These are phyloP conservation scores for Trifolium pratense DNA, from an alignment of 306 rosid species.

Conservation along the genomic window DNA sequence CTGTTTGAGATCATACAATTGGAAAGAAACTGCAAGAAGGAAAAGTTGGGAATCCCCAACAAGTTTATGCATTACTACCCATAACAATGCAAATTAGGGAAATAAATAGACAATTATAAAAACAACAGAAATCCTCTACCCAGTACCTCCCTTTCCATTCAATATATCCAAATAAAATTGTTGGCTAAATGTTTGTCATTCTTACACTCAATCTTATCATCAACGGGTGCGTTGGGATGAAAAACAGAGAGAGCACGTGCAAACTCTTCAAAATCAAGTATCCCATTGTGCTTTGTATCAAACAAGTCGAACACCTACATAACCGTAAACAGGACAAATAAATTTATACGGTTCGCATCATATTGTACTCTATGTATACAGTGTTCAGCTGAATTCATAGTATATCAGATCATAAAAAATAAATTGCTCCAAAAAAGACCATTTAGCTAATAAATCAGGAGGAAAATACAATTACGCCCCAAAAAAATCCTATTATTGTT, in stretches of 20 bases:
- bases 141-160: conserved; percentile 6
- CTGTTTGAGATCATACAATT: conserved; percentile 83
- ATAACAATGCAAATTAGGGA: conserved; percentile 30
- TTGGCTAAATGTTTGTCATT: conserved; percentile 34
- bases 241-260: conserved; percentile 91
- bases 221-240: conserved; percentile 89
- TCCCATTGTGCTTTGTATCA: conserved; percentile 84
- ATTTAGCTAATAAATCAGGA: conserved; percentile 23
- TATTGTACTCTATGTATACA: conserved; percentile 3
- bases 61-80: conserved; percentile 32
- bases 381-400: conserved; percentile 16
- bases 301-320: conserved; percentile 85
- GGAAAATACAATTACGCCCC: background rate
- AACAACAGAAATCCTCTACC: conserved; percentile 28
- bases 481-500: background rate
- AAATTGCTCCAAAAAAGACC: background rate
- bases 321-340: conserved; percentile 26
- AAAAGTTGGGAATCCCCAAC: conserved; percentile 49
- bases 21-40: conserved; percentile 85
- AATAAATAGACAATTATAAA: conserved; percentile 27
- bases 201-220: conserved; percentile 86
- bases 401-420: conserved; percentile 8
- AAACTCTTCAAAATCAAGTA: conserved; percentile 89
- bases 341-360: conserved; percentile 26
- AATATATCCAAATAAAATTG: conserved; percentile 39